Evolutionary conservation across 768 basidiomycete genomes (phyloP).

Genomic region (Leucocoprinus leucothites): DNA sequence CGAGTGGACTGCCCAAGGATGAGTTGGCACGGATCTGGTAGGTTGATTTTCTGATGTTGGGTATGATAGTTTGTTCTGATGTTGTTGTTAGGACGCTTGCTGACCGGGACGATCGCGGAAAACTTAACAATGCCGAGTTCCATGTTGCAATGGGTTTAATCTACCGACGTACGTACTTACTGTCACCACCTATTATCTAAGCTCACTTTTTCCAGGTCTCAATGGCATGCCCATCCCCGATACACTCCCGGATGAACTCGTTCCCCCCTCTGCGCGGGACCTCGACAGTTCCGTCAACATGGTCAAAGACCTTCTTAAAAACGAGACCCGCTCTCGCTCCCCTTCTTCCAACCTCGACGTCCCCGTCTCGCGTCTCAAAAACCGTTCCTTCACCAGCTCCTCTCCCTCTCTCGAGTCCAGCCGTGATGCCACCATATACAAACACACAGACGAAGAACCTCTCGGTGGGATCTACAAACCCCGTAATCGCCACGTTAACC

Average conservation of each 20-base stretch:
- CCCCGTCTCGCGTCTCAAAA: slow-evolving; percentile 60
- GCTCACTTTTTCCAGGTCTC: slow-evolving; percentile 51
- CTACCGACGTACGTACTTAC: slow-evolving; percentile 71
- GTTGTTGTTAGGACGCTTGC: slow-evolving; percentile 93
- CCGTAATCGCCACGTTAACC: slow-evolving; percentile 79
- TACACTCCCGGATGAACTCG: slow-evolving; percentile 80
- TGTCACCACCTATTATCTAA: slow-evolving; percentile 4
- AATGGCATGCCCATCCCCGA: slow-evolving; percentile 93
- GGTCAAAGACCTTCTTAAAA: slow-evolving; percentile 81
- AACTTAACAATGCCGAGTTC: slow-evolving; percentile 93
- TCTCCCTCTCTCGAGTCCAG: slow-evolving; percentile 51
- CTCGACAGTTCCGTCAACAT: slow-evolving; percentile 88
- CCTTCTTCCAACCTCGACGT: slow-evolving; percentile 46
- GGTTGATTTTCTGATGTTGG: slow-evolving; percentile 25
- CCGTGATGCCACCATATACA: slow-evolving; percentile 91
- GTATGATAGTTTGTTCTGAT: background rate
- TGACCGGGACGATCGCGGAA: slow-evolving; percentile 91
- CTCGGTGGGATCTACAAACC: slow-evolving; percentile 74
- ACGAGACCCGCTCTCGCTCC: slow-evolving; percentile 77
- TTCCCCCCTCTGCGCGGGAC: slow-evolving; percentile 89
- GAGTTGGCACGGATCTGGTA: slow-evolving; percentile 94
- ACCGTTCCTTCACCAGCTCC: slow-evolving; percentile 65
- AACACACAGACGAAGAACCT: slow-evolving; percentile 65
- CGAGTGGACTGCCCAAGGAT: slow-evolving; percentile 84
- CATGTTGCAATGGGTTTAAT: slow-evolving; percentile 99